Evolutionary conservation across 208 protist species (phyloP).

Genomic region (Leishmania martiniquensis): DNA sequence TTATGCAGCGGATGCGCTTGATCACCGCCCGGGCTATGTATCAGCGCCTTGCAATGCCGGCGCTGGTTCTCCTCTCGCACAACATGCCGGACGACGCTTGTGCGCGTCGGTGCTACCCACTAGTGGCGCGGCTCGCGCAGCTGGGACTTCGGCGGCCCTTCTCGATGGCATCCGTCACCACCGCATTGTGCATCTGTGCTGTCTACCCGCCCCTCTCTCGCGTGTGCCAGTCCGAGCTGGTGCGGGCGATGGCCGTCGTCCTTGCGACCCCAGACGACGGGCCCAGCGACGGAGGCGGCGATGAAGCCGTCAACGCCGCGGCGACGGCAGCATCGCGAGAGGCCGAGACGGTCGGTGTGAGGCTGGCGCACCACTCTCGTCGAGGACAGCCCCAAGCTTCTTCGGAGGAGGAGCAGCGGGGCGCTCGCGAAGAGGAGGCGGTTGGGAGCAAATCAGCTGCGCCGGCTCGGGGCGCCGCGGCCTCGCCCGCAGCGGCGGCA

Average conservation of each 20-base stretch:
- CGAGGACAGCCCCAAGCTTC: not conserved
- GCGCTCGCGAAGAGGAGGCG: not conserved
- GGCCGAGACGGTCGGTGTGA: not conserved
- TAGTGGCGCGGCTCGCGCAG: conserved; percentile 45
- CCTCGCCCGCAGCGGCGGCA: not conserved
- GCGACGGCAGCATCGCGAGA: not conserved
- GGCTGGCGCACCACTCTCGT: not conserved
- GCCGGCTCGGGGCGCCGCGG: not conserved
- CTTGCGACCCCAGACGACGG: conserved; percentile 35
- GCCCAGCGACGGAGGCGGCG: conserved; percentile 1
- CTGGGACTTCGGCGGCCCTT: conserved; percentile 55
- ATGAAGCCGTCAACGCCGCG: not conserved
- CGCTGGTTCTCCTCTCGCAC: conserved; percentile 59
- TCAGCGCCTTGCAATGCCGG: conserved; percentile 50
- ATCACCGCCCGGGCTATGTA: conserved; percentile 35
- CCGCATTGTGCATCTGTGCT: conserved; percentile 46
- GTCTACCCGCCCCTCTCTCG: conserved; percentile 54
- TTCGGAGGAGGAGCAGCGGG: not conserved
- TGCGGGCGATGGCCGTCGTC: conserved; percentile 55
- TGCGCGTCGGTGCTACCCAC: conserved; percentile 29
- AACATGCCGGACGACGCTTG: conserved; percentile 51
- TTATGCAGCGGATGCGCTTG: conserved; percentile 18
- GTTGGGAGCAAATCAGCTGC: not conserved
- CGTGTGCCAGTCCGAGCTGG: conserved; percentile 37
- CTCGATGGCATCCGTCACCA: conserved; percentile 42